phyloP scores from a whole-genome alignment of 1,284 basidiomycete species.

The Golubevia pallescens region DNA sequence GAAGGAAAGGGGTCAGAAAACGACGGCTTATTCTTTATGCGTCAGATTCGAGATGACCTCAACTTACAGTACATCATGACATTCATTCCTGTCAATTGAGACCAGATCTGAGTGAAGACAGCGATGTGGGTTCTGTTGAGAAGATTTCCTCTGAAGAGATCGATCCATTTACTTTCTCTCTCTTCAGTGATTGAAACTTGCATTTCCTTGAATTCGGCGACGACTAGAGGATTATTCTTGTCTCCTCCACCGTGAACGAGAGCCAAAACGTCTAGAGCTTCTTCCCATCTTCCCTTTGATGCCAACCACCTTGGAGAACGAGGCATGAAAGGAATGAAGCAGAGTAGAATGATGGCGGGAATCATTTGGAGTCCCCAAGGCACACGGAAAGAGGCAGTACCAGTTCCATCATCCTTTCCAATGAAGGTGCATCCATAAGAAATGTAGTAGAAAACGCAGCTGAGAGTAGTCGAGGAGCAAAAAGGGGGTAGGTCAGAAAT shows the following conservation, averaged over 20 bases:
- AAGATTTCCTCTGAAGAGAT: conserved; percentile 17
- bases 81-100: conserved; percentile 23
- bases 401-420: conserved; percentile 7
- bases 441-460: conserved; percentile 2
- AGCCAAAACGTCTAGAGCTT: conserved; percentile 21
- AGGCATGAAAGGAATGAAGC: conserved; percentile 7
- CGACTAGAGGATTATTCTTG: conserved; percentile 15
- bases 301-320: conserved; percentile 34
- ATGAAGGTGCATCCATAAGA: conserved; percentile 16
- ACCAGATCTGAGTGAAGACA: conserved; percentile 10
- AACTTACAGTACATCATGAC: conserved; percentile 23
- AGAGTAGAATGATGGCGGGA: conserved; percentile 2
- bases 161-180: conserved; percentile 16
- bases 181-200: conserved; percentile 17
- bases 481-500: no score
- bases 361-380: conserved; percentile 8
- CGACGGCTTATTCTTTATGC: no score
- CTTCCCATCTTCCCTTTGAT: conserved; percentile 16
- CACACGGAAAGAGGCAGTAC: conserved; percentile 10
- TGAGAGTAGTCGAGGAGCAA: no score
- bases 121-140: conserved; percentile 4
- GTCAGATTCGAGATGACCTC: no score
- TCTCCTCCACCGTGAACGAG: conserved; percentile 26
- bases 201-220: conserved; percentile 23
- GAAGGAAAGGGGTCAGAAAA: no score